phyloP scores from a whole-genome alignment of 1,284 basidiomycete species.

The Neotropicomus parvogracilis region DNA sequence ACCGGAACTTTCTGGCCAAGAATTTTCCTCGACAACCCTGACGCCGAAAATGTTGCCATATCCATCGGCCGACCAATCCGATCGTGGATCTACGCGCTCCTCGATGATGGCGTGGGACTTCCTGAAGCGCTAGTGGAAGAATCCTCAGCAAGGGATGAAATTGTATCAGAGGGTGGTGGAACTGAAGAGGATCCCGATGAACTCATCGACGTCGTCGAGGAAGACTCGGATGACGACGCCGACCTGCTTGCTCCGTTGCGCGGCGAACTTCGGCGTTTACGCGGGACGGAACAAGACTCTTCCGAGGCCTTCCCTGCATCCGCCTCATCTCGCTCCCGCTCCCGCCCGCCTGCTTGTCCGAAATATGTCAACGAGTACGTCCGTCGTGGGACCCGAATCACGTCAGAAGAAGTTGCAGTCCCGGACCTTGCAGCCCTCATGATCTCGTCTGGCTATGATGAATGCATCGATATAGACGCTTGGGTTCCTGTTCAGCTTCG shows the following conservation, averaged over 20 bases:
- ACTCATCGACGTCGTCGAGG: slow-evolving; percentile 58
- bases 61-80: slow-evolving; percentile 62
- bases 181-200: slow-evolving; percentile 46
- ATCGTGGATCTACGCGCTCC: slow-evolving; percentile 63
- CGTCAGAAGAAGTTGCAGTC: slow-evolving; percentile 54
- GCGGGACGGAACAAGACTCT: slow-evolving; percentile 27
- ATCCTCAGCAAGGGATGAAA: slow-evolving; percentile 9
- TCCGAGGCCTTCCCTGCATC: slow-evolving; percentile 30
- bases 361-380: slow-evolving; percentile 64
- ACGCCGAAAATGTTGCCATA: slow-evolving; percentile 58
- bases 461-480: slow-evolving; percentile 26
- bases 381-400: slow-evolving; percentile 66
- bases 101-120: slow-evolving; percentile 65
- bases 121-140: slow-evolving; percentile 33
- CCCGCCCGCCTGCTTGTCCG: slow-evolving; percentile 26
- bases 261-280: slow-evolving; percentile 60
- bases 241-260: slow-evolving; percentile 66
- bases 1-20: slow-evolving; percentile 66
- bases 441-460: slow-evolving; percentile 34
- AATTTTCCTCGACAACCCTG: slow-evolving; percentile 74
- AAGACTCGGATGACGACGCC: slow-evolving; percentile 35
- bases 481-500: slow-evolving; percentile 43
- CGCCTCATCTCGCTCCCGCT: slow-evolving; percentile 32
- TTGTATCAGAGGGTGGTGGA: slow-evolving; percentile 15
- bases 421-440: slow-evolving; percentile 47